Evolutionary conservation across 441 rosid species (phyloP).

Genomic region (Jatropha multifida): DNA sequence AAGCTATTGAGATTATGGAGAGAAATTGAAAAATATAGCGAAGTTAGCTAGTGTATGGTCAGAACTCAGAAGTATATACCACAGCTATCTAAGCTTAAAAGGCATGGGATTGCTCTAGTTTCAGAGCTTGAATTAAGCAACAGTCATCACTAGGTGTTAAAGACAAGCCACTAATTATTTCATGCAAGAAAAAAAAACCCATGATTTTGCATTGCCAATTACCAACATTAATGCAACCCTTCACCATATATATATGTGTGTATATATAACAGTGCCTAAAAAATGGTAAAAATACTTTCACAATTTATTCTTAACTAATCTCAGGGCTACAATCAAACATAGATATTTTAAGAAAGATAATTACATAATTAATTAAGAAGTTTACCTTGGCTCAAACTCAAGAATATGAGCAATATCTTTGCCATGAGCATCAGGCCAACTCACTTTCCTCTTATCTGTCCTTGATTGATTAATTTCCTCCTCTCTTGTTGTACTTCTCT

Average conservation of each 20-base stretch:
- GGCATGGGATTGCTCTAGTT: not conserved
- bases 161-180: not conserved
- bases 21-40: constrained; percentile 14
- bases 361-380: not conserved
- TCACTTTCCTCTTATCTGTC: constrained; percentile 61
- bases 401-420: constrained; percentile 74
- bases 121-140: not conserved
- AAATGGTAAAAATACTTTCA: no score
- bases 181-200: not conserved
- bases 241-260: not conserved
- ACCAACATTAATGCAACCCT: not conserved
- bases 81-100: not conserved
- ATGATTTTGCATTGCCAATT: not conserved
- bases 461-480: constrained; percentile 29
- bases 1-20: constrained; percentile 32
- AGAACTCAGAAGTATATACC: not conserved
- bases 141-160: not conserved
- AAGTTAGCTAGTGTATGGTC: constrained; percentile 2
- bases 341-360: not conserved
- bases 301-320: no score
- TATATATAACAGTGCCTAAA: not conserved
- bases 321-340: no score
- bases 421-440: constrained; percentile 81
- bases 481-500: constrained; percentile 27
- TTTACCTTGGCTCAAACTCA: constrained; percentile 74